Conservation (phyloP, 768 basidiomycete species). For the Favolaschia claudopus region DNA sequence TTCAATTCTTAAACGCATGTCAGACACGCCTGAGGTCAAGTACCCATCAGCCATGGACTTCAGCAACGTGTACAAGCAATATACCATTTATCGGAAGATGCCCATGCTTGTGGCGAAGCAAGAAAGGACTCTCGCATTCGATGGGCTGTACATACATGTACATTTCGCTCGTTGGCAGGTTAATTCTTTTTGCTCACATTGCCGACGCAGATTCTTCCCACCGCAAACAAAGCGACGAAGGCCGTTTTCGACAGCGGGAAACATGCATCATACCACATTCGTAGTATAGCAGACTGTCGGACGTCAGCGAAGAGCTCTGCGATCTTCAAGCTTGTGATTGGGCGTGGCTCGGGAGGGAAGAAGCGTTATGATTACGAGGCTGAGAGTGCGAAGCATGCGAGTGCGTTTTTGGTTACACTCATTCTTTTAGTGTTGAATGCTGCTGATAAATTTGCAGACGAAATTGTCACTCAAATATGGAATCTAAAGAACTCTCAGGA, state of each 20-base stretch:
- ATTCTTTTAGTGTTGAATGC: background rate
- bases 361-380: constrained; percentile 99
- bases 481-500: constrained; percentile 63
- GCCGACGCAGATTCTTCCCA: constrained; percentile 80
- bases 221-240: constrained; percentile 73
- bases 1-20: constrained; percentile 91
- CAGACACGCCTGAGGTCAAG: constrained; percentile 72
- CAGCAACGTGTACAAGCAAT: constrained; percentile 92
- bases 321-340: constrained; percentile 89
- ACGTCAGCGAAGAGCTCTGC: constrained; percentile 82
- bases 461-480: constrained; percentile 80
- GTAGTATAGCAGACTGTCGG: constrained; percentile 83
- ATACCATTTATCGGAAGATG: constrained; percentile 90
- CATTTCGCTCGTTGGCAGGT: constrained; percentile 26
- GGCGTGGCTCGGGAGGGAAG: constrained; percentile 65
- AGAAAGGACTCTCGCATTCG: constrained; percentile 91
- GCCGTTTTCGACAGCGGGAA: constrained; percentile 90
- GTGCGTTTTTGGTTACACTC: constrained; percentile 50
- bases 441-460: constrained; percentile 49
- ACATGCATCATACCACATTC: constrained; percentile 93
- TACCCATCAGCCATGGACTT: constrained; percentile 75
- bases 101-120: constrained; percentile 93
- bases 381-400: constrained; percentile 81
- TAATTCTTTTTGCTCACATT: constrained; percentile 13
- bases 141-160: constrained; percentile 93